Evolutionary conservation across 108 stramenopile species (phyloP), one percentile per base, ranked within the genome.

Genomic region (Epithemia pelagica): DNA sequence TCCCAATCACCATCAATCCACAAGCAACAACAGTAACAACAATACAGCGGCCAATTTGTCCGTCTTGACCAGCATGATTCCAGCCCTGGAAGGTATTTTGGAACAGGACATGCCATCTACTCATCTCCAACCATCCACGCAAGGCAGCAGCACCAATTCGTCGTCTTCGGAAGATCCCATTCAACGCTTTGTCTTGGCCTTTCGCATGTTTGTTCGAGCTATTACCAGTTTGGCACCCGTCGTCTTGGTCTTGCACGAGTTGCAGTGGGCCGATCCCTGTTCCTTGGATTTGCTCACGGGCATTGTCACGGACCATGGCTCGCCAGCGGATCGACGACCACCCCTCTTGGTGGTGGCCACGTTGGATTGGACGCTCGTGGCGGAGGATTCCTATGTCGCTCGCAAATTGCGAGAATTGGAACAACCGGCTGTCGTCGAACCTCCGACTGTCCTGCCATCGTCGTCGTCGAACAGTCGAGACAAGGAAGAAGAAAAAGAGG

Each of bases 181-280:
- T 25, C 37, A 62, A 30, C 62, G 62, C 28, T 28, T 70, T 63
- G 46, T 31, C 10, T 66, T 69, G 61, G 53, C 71, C 5, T 59
- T 79, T 2, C 54, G 58, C 32, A 56, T 54, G 19, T 66, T 81
- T 30, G 19, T 81, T 28, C 28, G 66, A n/a, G 75, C 75, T 1
- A 73, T 80, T n/a, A 37, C 58, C 22, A 55, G 68, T 0, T 56
- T 57, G 23, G 51, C 55, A 20, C 79, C 79, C 20, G 23, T 80
- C 25, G 75, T 80, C 19, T 23, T 80, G 22, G 26, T 80, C 27
- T 31, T 80, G 25, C 74, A 80, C 32, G 72, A 80, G 66, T 54
- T 80, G 19, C 79, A 80, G 55, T 80, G 70, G 68, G 70, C 74
- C 52, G 28, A 71, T 27, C 52, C 64, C 19, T 55, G 62, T 23